phyloP scores from a whole-genome alignment of 2,329 filamentous ascomycete genomes.

The Alternaria triticina region DNA sequence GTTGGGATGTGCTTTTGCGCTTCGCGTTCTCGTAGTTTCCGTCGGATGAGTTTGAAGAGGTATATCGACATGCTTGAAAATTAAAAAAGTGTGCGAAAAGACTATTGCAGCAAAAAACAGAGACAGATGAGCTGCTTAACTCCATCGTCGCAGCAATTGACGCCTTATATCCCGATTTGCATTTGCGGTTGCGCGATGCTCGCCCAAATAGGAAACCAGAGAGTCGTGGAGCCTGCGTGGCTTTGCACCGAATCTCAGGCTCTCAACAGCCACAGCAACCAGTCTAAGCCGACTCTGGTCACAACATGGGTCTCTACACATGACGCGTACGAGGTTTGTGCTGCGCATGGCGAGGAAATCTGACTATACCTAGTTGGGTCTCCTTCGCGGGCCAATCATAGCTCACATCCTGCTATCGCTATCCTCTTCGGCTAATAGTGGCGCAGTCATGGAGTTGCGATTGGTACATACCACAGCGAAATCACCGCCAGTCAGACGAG shows the following conservation, averaged over 20 bases:
- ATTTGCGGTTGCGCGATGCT: slow-evolving; percentile 1
- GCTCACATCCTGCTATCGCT: background rate
- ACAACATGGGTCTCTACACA: background rate
- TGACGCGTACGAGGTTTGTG: background rate
- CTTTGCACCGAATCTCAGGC: background rate
- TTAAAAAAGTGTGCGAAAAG: background rate
- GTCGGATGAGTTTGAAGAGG: slow-evolving; percentile 35
- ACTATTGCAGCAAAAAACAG: background rate
- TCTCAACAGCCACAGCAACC: background rate
- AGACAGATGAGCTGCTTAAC: background rate
- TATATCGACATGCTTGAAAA: slow-evolving; percentile 28
- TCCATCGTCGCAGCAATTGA: background rate
- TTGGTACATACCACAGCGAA: slow-evolving; percentile 1
- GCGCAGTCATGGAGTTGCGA: slow-evolving; percentile 2
- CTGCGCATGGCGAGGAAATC: background rate
- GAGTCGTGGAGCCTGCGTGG: background rate
- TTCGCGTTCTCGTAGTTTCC: slow-evolving; percentile 28
- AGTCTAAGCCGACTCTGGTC: background rate
- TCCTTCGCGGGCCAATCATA: slow-evolving; percentile 28
- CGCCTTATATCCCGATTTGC: slow-evolving; percentile 13
- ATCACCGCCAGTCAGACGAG: background rate
- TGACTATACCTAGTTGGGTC: slow-evolving; percentile 18
- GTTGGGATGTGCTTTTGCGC: slow-evolving; percentile 28
- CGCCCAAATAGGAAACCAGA: slow-evolving; percentile 2
- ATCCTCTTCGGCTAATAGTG: background rate